These are phyloP conservation scores for Tylopilus sp. DNA, from an alignment of 1,284 basidiomycete genomes.

Conservation along the genomic window DNA sequence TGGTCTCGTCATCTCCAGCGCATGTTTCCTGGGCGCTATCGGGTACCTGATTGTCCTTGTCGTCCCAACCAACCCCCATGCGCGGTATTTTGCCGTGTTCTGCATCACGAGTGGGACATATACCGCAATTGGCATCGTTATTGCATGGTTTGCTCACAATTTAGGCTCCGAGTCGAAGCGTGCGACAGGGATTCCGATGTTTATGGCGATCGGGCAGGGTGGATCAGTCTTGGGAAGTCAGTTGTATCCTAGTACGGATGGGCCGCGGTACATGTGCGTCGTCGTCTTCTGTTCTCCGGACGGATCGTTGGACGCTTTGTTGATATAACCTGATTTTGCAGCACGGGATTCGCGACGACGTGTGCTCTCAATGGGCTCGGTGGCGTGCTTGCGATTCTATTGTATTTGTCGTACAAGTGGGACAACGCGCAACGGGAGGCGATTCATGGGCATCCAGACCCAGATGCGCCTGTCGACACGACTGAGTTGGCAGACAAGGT, in stretches of 20 bases:
- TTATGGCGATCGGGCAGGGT: slow-evolving; percentile 83
- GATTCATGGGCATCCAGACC: slow-evolving; percentile 62
- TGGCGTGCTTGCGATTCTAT: slow-evolving; percentile 57
- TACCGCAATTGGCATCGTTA: slow-evolving; percentile 73
- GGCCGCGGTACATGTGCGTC: slow-evolving; percentile 72
- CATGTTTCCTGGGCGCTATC: slow-evolving; percentile 64
- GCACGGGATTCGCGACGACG: slow-evolving; percentile 73
- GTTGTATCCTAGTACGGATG: slow-evolving; percentile 71
- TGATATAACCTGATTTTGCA: slow-evolving; percentile 33
- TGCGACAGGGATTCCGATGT: slow-evolving; percentile 80
- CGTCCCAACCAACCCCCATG: slow-evolving; percentile 57
- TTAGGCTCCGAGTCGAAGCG: slow-evolving; percentile 83
- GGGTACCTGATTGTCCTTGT: slow-evolving; percentile 50
- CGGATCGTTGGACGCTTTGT: not conserved
- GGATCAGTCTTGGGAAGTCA: slow-evolving; percentile 80
- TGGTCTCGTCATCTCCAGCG: slow-evolving; percentile 67
- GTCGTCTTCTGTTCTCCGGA: too few species aligned
- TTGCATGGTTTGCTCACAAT: slow-evolving; percentile 85
- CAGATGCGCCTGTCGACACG: slow-evolving; percentile 68
- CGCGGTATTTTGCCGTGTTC: slow-evolving; percentile 79
- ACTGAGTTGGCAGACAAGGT: slow-evolving; percentile 74
- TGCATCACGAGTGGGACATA: slow-evolving; percentile 80
- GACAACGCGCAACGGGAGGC: slow-evolving; percentile 70
- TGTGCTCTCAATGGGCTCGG: slow-evolving; percentile 67
- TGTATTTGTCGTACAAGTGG: slow-evolving; percentile 66